Conservation (phyloP, 164 flowering plant species). For the Stephania yunnanensis region DNA sequence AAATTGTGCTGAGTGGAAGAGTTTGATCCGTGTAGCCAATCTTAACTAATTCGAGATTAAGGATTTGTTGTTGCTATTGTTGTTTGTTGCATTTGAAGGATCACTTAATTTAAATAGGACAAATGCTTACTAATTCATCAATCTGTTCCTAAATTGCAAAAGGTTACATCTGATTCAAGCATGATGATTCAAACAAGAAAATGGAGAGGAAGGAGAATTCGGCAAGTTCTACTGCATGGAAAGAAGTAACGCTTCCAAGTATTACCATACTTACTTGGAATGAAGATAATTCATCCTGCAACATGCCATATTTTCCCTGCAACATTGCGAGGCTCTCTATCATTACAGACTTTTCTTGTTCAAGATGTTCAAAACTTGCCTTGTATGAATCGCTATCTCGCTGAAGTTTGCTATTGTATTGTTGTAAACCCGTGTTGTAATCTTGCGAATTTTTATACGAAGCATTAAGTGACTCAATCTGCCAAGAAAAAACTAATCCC, state of each 20-base stretch:
- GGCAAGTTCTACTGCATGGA: neutral
- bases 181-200: neutral
- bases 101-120: neutral
- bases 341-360: constrained; percentile 69
- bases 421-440: constrained; percentile 86
- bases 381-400: constrained; percentile 60
- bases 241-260: neutral
- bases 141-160: neutral
- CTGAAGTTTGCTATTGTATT: constrained; percentile 87
- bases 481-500: constrained; percentile 13
- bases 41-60: too few relatives aligned
- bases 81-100: neutral
- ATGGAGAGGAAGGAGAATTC: neutral
- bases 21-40: too few relatives aligned
- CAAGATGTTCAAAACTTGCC: constrained; percentile 59
- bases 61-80: too few relatives aligned
- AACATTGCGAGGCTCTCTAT: constrained; percentile 64
- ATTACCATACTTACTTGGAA: constrained; percentile 45
- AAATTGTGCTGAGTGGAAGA: too few relatives aligned
- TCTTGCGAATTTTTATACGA: constrained; percentile 81
- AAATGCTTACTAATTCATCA: neutral
- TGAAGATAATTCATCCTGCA: constrained; percentile 65
- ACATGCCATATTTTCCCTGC: constrained; percentile 46
- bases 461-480: constrained; percentile 60
- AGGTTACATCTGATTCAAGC: neutral